A percentile compares a stretch with the other conserved stretches of the same genome.
Evolutionary conservation across 2,329 filamentous ascomycete genomes (phyloP).

Genomic region (Exophiala xenobiotica): DNA sequence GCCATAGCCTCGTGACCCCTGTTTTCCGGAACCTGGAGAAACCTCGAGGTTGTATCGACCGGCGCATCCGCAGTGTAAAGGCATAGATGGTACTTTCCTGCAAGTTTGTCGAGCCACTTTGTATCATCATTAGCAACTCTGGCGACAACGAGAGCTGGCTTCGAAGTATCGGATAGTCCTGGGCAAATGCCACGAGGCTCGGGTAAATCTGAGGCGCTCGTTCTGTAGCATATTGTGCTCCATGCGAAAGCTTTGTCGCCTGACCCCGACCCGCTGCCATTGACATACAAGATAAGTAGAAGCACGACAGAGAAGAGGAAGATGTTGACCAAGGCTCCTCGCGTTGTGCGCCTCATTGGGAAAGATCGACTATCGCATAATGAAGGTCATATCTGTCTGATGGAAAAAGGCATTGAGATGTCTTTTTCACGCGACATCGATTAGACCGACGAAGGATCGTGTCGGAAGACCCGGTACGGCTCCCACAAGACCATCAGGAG

Average conservation of each 20-base stretch:
- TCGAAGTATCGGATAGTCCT: constrained; percentile 38
- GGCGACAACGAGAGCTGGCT: constrained; percentile 49
- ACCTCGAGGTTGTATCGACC: constrained; percentile 28
- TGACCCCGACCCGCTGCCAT: constrained; percentile 34
- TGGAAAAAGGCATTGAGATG: too few species aligned
- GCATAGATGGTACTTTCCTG: constrained; percentile 46
- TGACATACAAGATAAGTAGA: constrained; percentile 40
- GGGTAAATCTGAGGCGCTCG: constrained; percentile 37
- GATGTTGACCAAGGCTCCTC: constrained; percentile 38
- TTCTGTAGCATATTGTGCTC: constrained; percentile 45
- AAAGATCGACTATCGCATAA: neutral
- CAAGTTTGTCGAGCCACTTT: constrained; percentile 44
- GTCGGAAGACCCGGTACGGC: neutral
- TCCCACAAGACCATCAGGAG: neutral
- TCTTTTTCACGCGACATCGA: neutral
- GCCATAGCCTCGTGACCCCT: constrained; percentile 49
- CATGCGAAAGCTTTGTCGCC: constrained; percentile 41
- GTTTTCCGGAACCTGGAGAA: constrained; percentile 48
- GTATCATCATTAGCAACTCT: constrained; percentile 42
- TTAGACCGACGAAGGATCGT: neutral
- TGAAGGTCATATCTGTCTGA: too few species aligned
- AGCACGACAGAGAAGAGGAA: constrained; percentile 38
- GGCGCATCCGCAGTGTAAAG: constrained; percentile 45
- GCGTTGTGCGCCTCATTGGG: constrained; percentile 40
- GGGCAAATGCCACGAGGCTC: constrained; percentile 45